These are phyloP conservation scores for Hericium alpestre DNA, from an alignment of 768 basidiomycete species.

Conservation along the genomic window DNA sequence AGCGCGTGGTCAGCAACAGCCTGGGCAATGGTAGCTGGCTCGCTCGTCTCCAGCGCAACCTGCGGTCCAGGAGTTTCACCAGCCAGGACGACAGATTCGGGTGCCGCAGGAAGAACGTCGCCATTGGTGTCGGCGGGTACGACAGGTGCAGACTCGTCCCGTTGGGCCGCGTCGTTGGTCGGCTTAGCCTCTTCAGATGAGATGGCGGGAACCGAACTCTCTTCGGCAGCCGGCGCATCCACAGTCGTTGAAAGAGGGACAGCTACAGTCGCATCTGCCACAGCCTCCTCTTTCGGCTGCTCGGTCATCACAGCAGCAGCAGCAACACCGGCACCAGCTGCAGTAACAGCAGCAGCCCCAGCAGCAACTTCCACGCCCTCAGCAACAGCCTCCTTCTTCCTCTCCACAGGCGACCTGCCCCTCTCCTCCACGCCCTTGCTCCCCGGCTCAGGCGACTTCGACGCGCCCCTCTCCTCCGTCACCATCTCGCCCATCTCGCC, in stretches of 20 bases:
- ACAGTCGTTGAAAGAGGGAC: background rate
- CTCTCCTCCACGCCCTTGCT: slow-evolving; percentile 18
- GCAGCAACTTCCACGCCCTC: slow-evolving; percentile 7
- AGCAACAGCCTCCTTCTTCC: slow-evolving; percentile 33
- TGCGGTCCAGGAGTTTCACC: slow-evolving; percentile 21
- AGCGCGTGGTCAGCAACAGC: background rate
- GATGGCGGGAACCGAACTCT: slow-evolving; percentile 4
- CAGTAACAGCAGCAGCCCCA: slow-evolving; percentile 9
- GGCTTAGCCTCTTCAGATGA: background rate
- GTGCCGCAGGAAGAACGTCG: slow-evolving; percentile 19
- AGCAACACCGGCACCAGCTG: slow-evolving; percentile 6
- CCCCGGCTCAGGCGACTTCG: slow-evolving; percentile 23
- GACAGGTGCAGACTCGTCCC: background rate
- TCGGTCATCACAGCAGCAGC: slow-evolving; percentile 8
- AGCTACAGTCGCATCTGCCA: slow-evolving; percentile 2
- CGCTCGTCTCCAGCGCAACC: slow-evolving; percentile 20
- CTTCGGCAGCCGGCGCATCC: slow-evolving; percentile 9
- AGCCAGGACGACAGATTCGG: slow-evolving; percentile 18
- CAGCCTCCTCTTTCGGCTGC: slow-evolving; percentile 13
- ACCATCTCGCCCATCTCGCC: slow-evolving; percentile 69
- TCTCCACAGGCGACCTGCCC: slow-evolving; percentile 5
- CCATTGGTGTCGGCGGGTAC: background rate
- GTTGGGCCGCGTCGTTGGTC: slow-evolving; percentile 3
- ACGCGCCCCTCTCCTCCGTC: slow-evolving; percentile 29
- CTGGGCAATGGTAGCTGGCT: slow-evolving; percentile 13